Percentiles rank a stretch among this genome's conserved stretches.
Evolutionary conservation across 2,329 filamentous ascomycete genomes (phyloP).

Genomic region (Monilinia fructicola): DNA sequence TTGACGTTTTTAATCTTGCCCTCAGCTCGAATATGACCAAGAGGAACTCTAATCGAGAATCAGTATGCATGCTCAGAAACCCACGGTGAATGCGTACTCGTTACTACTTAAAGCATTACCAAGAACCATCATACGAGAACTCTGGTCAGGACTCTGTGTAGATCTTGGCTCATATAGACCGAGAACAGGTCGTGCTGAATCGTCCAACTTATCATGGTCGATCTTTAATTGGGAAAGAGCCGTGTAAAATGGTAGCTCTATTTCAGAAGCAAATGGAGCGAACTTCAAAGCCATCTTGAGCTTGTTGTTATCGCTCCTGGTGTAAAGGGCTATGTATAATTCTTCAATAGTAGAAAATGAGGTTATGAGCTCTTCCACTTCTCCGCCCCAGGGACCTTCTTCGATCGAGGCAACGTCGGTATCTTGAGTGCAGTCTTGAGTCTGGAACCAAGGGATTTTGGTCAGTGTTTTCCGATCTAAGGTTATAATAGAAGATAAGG

Average conservation of each 20-base stretch:
- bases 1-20: conserved; percentile 96
- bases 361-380: conserved; percentile 16
- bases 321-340: conserved; percentile 12
- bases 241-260: conserved; percentile 93
- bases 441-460: conserved; percentile 5
- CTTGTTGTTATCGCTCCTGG: conserved; percentile 3
- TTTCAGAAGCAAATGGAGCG: conserved; percentile 87
- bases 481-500: background rate
- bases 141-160: conserved; percentile 68
- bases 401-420: conserved; percentile 15
- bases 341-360: background rate
- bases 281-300: conserved; percentile 59
- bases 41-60: conserved; percentile 56
- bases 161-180: conserved; percentile 85
- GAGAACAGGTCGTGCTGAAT: conserved; percentile 81
- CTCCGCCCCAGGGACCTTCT: conserved; percentile 21
- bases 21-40: conserved; percentile 76
- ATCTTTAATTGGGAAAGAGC: conserved; percentile 92
- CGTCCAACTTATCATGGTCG: conserved; percentile 94
- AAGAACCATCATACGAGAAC: conserved; percentile 86
- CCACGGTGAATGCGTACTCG: conserved; percentile 58
- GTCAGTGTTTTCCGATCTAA: conserved; percentile 10
- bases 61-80: conserved; percentile 19
- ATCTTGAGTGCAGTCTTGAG: conserved; percentile 12
- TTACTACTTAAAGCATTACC: conserved; percentile 81